Evolutionary conservation across 768 basidiomycete genomes (phyloP), one percentile per base, ranked within the genome.

Genomic region (Amanita polypyramis): DNA sequence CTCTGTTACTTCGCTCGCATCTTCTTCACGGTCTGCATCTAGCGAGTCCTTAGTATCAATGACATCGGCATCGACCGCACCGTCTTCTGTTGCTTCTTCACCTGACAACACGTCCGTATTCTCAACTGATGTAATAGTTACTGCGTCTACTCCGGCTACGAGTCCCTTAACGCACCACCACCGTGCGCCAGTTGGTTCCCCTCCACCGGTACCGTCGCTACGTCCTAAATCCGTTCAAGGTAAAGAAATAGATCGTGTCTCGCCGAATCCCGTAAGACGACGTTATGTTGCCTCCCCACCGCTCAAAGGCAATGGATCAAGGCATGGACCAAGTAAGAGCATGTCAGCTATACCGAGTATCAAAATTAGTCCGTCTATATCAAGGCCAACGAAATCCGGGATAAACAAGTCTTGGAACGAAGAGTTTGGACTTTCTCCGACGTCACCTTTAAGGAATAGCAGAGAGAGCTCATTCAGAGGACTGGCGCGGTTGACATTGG

Each of bases 171-270:
- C 21, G 39, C 32, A 9, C 17, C 29, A 34, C 43, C 11, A n/a
- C 38, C 50, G 21, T 54, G 45, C 17, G 11, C 37, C 19, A 15
- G 32, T 38, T n/a, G 46, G n/a, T 7, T 47, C 29, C n/a, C 45
- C 46, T 7, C 29, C 21, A 19, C 25, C 21, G 15, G 21, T 25
- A 15, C 44, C 46, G 15, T 17, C n/a, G 14, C 12, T 20, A 3
- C 9, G 27, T 2, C 19, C 27, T 9, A 46, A 29, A 27, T 21
- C 35, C 12, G 45, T 17, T 2, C n/a, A 36, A n/a, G 15, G 23
- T 27, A 47, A 70, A 46, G 86, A 90, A 10, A 71, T 87, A 4
- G 86, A 89, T 45, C 89, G 76, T 48, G 72, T 77, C 17, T 87
- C 87, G 1, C 65, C 72, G 45, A 90, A 84, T 50, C 88, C 87